Evolutionary conservation across 2,329 filamentous ascomycete species (phyloP).

Genomic region (Penicillium sp.): DNA sequence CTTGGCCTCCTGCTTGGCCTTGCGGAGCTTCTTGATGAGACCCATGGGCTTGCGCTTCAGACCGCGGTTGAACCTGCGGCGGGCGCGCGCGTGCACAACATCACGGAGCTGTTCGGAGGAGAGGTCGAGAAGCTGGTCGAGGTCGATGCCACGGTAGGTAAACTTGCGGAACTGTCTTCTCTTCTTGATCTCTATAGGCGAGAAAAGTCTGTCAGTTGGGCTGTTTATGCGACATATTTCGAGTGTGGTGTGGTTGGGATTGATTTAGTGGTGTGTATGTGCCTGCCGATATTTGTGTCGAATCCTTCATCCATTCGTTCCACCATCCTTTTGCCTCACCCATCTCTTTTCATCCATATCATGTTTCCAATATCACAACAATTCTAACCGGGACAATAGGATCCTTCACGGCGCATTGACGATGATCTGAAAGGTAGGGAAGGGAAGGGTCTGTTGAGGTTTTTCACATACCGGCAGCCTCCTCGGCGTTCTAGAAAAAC

Average conservation of each 20-base stretch:
- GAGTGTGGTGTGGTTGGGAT: constrained; percentile 21
- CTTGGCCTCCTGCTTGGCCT: constrained; percentile 98
- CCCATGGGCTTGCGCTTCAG: constrained; percentile 99
- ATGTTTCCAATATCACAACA: constrained; percentile 10
- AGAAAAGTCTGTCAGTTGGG: constrained; percentile 38
- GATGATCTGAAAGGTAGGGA: constrained; percentile 11
- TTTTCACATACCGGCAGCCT: constrained; percentile 75
- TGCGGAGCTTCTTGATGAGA: constrained; percentile 99
- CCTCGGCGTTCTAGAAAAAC: constrained; percentile 79
- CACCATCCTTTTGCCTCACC: neutral
- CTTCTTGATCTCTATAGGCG: constrained; percentile 87
- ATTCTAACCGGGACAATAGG: constrained; percentile 1
- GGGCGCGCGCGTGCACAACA: constrained; percentile 98
- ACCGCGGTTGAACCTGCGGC: constrained; percentile 98
- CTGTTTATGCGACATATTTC: constrained; percentile 13
- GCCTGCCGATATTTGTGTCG: constrained; percentile 1
- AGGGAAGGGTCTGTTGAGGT: constrained; percentile 22
- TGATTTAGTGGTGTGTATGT: constrained; percentile 4
- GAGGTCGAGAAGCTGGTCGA: constrained; percentile 99
- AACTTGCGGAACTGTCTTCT: constrained; percentile 99
- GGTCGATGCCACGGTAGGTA: constrained; percentile 98
- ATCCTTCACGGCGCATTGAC: constrained; percentile 8
- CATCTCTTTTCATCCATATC: constrained; percentile 27
- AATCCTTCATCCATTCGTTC: neutral
- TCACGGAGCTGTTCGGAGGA: constrained; percentile 98